Evolutionary conservation across 345 rosid species (phyloP), one percentile per base, ranked within the genome.

Genomic region (Moringa oleifera): DNA sequence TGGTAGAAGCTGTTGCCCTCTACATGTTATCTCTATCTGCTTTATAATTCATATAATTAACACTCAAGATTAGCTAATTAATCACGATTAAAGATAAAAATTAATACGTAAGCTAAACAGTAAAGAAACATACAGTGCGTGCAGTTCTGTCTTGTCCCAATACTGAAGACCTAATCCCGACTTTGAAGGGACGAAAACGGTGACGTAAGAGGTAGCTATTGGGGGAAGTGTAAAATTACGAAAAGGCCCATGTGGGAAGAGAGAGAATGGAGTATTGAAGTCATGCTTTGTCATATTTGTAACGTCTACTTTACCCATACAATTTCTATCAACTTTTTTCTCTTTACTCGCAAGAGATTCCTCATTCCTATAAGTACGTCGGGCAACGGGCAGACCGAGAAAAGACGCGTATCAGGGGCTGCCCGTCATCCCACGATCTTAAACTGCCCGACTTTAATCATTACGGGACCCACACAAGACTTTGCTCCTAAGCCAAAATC

Each of bases 1-100:
- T 31, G 92, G 99, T 61, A 19, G 75, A 37, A 94, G 88, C 70
- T 82, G 78, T 71, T 90, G 88, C 77, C 97, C 99, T 78, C 85
- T 82, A 75, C 99, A 94, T 73, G 75, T 90, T 78, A 94, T 88
- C 77, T 88, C 99, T 68, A 90, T 55, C 99, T 94, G 95, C 76
- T 68, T 71, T 20, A 55, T 55, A 41, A 7, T 41, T 41, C 6
- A 41, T 41, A 4, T 33, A 33, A 33, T 33, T 33, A 33, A 33
- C 11, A 33, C 37, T 11, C 37, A 33, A 33, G 11, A 33, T 33
- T 33, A 33, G n/a, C n/a, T n/a, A n/a, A n/a, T 33, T 4, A 5
- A 11, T 33, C 11, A 33, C 37, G 5, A 4, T 33, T 33, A 4
- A 33, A 33, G 6, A 33, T 33, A 33, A n/a, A n/a, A n/a, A n/a